Conservation (phyloP, 345 rosid species). For the rapeseed (Brassica napus) region Da-Ae NC_063443.1:14099001-14099500, state of each 20-base stretch:
- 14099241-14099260: constrained; percentile 5
- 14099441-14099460: constrained; percentile 44
- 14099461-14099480: constrained; percentile 36
- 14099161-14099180: constrained; percentile 33
- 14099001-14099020: neutral
- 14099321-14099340: constrained; percentile 27
- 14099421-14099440: constrained; percentile 42
- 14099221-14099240: constrained; percentile 17
- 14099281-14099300: constrained; percentile 1
- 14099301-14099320: neutral
- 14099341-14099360: neutral
- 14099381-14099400: constrained; percentile 20
- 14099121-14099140: constrained; percentile 20
- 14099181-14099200: constrained; percentile 27
- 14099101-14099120: constrained; percentile 29
- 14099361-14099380: constrained; percentile 28
- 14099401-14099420: constrained; percentile 19
- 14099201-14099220: constrained; percentile 25
- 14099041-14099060: neutral
- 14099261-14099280: constrained; percentile 6
- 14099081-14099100: constrained; percentile 20
- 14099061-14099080: neutral
- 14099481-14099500: constrained; percentile 32
- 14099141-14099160: constrained; percentile 19
- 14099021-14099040: neutral